Base-by-base conservation (phyloP, 164 flowering plant genomes). In the Houttuynia cordata region DNA sequence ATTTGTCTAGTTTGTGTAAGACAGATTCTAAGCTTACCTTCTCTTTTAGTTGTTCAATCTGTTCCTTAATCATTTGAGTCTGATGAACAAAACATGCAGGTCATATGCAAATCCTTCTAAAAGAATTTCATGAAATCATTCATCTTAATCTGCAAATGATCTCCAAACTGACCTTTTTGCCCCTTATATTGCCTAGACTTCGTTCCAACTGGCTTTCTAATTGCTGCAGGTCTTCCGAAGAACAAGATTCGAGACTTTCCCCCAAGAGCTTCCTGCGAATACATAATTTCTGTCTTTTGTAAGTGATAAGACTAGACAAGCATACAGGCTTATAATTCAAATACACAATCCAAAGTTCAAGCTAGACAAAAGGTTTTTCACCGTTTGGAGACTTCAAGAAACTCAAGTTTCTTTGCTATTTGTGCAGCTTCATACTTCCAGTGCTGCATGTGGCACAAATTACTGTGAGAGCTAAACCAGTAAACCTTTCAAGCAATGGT, bases 351-450 rank as follows among this genome's bases (percentile, higher is more conserved):
- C n/a, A n/a, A n/a, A n/a, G n/a, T n/a, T n/a, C 15, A 24, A 42
- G 1, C 7, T 18, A 40, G 8, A 53, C 17, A 34, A 10, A 24
- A 24, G 12, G 19, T 12, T 40, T 59, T 12, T 39, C 69, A 83
- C 97, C 88, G 58, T 74, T 77, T 91, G 17, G 91, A 71, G 51
- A 59, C 67, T 76, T 91, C 93, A 53, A 88, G 88, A 25, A 59
- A 68, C 70, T 88, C 96, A 34, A 91, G 82, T 77, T 78, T 86
- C 81, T 86, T 84, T 62, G 73, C 62, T 83, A 88, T 75, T 60
- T 53, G 71, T 20, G 79, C 80, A 54, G 85, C 74, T 69, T 87
- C 96, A 23, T 60, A 57, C 81, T 79, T 80, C 77, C 87, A 53
- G 23, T 80, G 85, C 97, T 87, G 49, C 72, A 66, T 4, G 14